Evolutionary conservation across 768 basidiomycete species (phyloP).

Genomic region (Termitomyces sp.): DNA sequence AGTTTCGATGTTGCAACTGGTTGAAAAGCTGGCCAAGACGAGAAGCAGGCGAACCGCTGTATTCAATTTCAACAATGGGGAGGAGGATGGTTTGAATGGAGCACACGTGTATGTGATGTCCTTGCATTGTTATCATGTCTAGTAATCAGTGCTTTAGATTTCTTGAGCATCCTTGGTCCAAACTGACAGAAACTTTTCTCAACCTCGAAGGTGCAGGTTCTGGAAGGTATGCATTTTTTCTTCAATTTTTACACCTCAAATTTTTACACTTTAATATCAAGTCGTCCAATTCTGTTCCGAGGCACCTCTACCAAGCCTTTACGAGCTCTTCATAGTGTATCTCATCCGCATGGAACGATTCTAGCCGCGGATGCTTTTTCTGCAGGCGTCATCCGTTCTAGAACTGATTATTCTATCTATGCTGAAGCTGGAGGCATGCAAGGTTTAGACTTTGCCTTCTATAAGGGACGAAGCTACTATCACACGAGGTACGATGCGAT

Average conservation of each 20-base stretch:
- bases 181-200: conserved; percentile 58
- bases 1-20: conserved; percentile 27
- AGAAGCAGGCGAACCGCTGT: conserved; percentile 46
- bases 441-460: conserved; percentile 78
- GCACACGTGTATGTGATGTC: conserved; percentile 46
- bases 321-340: conserved; percentile 45
- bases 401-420: conserved; percentile 74
- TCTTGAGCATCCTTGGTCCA: conserved; percentile 70
- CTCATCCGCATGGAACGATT: conserved; percentile 69
- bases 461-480: conserved; percentile 65
- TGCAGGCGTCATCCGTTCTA: conserved; percentile 57
- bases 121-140: neutral
- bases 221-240: conserved; percentile 49
- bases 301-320: conserved; percentile 55
- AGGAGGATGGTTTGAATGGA: conserved; percentile 73
- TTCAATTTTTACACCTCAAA: neutral
- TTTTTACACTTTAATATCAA: conserved; percentile 18
- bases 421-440: conserved; percentile 31
- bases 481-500: conserved; percentile 73
- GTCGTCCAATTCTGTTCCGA: conserved; percentile 74
- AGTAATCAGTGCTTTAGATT: conserved; percentile 36
- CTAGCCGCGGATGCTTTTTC: conserved; percentile 66
- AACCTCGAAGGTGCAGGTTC: conserved; percentile 80
- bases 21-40: conserved; percentile 37
- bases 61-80: conserved; percentile 85